Evolutionary conservation across 768 basidiomycete species (phyloP).

Genomic region (Boletus subcaerulescens): DNA sequence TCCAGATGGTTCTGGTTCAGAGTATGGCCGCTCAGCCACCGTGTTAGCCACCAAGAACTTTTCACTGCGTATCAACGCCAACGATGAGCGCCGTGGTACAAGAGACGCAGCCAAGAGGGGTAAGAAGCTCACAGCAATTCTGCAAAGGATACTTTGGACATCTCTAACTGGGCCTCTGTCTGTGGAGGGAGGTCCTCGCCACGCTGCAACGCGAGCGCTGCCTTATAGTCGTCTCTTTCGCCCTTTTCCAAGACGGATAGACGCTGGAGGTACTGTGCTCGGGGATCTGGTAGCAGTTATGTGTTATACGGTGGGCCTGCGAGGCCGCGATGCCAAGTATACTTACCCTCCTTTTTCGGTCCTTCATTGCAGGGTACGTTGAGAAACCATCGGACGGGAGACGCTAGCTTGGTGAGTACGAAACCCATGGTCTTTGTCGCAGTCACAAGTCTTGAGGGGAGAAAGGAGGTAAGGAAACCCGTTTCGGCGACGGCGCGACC

Average conservation of each 20-base stretch:
- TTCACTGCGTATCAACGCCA: not conserved
- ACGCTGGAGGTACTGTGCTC: not conserved
- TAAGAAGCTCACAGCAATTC: constrained; percentile 12
- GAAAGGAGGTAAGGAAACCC: not conserved
- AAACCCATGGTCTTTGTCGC: constrained; percentile 5
- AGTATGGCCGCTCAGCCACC: not conserved
- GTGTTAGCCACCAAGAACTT: constrained; percentile 12
- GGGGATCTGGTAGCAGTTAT: constrained; percentile 4
- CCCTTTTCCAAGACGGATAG: constrained; percentile 13
- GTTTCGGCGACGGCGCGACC: no score
- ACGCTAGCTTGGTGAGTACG: constrained; percentile 3
- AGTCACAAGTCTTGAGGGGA: no score
- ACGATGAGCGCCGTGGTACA: not conserved
- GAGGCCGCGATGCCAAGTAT: not conserved
- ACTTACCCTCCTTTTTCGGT: constrained; percentile 4
- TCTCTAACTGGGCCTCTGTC: constrained; percentile 20
- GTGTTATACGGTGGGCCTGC: not conserved
- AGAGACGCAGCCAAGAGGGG: not conserved
- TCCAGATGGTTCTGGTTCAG: not conserved
- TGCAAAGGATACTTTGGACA: constrained; percentile 10
- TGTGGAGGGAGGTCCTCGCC: constrained; percentile 23
- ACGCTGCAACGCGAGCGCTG: constrained; percentile 34
- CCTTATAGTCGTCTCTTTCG: constrained; percentile 14
- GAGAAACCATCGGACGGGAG: not conserved
- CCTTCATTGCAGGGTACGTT: not conserved